phyloP scores from a whole-genome alignment of 331 rosid species.

The Pyrus hybrid region DNA sequence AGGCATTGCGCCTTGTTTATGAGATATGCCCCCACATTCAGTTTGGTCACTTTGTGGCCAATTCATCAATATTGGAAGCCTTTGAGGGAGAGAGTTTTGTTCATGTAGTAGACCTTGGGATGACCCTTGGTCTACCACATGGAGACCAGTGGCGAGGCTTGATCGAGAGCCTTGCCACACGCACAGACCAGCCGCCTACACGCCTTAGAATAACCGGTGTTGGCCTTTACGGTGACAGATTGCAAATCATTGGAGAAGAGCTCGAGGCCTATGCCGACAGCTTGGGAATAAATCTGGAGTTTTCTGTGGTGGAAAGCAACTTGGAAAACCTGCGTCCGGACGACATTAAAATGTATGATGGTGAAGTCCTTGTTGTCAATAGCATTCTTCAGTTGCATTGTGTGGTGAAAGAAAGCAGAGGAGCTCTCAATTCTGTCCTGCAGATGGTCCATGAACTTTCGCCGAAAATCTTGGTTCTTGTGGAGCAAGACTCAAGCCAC shows the following conservation, averaged over 20 bases:
- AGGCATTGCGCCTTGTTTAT: conserved; percentile 62
- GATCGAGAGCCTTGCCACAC: conserved; percentile 40
- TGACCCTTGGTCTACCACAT: conserved; percentile 58
- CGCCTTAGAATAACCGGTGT: conserved; percentile 50
- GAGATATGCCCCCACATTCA: conserved; percentile 74
- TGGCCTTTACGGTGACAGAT: conserved; percentile 41
- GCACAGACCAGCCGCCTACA: conserved; percentile 11
- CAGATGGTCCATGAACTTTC: conserved; percentile 61
- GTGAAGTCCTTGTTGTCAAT: conserved; percentile 61
- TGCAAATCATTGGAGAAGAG: conserved; percentile 49
- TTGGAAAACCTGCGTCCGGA: conserved; percentile 42
- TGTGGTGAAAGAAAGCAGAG: conserved; percentile 80
- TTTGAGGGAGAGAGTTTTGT: conserved; percentile 82
- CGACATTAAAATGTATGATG: conserved; percentile 43
- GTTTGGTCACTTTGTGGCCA: conserved; percentile 80
- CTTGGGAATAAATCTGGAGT: conserved; percentile 41
- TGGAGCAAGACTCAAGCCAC: conserved; percentile 85
- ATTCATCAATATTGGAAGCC: conserved; percentile 76
- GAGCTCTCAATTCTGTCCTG: conserved; percentile 68
- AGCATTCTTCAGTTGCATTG: conserved; percentile 84
- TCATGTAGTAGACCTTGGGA: conserved; percentile 74
- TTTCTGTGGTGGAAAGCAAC: conserved; percentile 45
- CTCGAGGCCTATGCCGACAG: conserved; percentile 40
- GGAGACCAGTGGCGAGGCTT: conserved; percentile 71
- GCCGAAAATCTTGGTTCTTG: conserved; percentile 57